Conservation (phyloP, 2,329 filamentous ascomycete genomes). For the Mycogone perniciosa region DNA sequence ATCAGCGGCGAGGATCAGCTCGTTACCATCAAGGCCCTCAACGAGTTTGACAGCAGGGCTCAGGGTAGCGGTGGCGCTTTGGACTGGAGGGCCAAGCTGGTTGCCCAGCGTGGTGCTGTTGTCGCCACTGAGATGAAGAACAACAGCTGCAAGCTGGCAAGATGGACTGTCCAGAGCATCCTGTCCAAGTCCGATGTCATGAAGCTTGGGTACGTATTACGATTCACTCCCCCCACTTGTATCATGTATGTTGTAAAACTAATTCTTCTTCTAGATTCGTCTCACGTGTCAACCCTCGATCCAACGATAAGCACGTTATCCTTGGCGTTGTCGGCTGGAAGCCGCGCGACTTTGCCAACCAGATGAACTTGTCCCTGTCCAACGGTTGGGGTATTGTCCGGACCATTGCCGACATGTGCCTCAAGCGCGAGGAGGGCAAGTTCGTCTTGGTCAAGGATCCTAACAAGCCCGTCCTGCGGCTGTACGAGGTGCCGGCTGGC, state of each 20-base stretch:
- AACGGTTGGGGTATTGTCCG: conserved; percentile 99
- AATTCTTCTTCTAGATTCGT: conserved; percentile 62
- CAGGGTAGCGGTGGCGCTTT: conserved; percentile 90
- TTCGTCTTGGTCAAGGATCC: conserved; percentile 84
- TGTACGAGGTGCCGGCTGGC: conserved; percentile 83
- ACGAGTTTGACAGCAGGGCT: conserved; percentile 98
- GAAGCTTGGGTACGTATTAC: conserved; percentile 75
- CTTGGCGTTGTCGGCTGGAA: conserved; percentile 97
- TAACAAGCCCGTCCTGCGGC: conserved; percentile 88
- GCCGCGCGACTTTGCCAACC: conserved; percentile 88
- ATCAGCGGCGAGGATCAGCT: conserved; percentile 88
- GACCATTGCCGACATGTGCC: conserved; percentile 92
- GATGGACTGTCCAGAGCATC: conserved; percentile 96
- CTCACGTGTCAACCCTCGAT: conserved; percentile 86
- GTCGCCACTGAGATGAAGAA: conserved; percentile 99
- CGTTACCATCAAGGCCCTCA: conserved; percentile 89
- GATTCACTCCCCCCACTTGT: not conserved
- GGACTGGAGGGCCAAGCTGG: conserved; percentile 94
- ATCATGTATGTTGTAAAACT: conserved; percentile 12
- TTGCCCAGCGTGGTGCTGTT: conserved; percentile 90
- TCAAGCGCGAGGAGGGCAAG: conserved; percentile 71
- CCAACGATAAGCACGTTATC: conserved; percentile 88
- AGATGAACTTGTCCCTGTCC: conserved; percentile 96
- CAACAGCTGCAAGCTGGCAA: conserved; percentile 96
- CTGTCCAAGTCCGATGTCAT: conserved; percentile 95